phyloP scores from a whole-genome alignment of 495 filamentous ascomycete genomes.

The Tetracladium setigerum region DNA sequence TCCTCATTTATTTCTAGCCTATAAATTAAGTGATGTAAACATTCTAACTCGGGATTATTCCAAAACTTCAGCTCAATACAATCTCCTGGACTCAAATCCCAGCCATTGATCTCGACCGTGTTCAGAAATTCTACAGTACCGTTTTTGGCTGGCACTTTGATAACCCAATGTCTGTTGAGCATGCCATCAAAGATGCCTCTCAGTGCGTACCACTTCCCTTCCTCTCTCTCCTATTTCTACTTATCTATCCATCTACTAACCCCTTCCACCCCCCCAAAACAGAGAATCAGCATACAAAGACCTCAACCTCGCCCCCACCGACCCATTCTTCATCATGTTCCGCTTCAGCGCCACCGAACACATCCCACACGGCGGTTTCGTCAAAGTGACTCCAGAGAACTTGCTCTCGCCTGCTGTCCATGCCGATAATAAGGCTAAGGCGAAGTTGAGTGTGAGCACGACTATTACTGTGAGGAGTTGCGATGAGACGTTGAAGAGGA shows the following conservation, averaged over 20 bases:
- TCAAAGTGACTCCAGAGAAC: slow-evolving; percentile 7
- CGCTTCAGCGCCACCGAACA: slow-evolving; percentile 3
- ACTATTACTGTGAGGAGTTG: slow-evolving; percentile 18
- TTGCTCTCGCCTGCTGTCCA: slow-evolving; percentile 10
- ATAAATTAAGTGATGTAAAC: too few species aligned
- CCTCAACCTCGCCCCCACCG: neutral
- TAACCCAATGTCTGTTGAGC: too few species aligned
- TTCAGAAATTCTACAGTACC: slow-evolving; percentile 16
- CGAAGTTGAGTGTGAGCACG: slow-evolving; percentile 3
- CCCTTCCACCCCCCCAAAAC: neutral
- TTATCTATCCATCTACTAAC: neutral
- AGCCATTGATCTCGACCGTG: slow-evolving; percentile 11
- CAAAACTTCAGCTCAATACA: too few species aligned
- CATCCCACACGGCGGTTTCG: slow-evolving; percentile 13
- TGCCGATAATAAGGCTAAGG: neutral
- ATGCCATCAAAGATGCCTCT: too few species aligned
- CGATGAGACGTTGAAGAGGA: slow-evolving; percentile 11
- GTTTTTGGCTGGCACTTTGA: slow-evolving; percentile 19
- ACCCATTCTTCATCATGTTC: slow-evolving; percentile 9
- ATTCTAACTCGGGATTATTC: too few species aligned
- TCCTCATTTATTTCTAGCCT: too few species aligned
- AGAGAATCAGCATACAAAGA: too few species aligned
- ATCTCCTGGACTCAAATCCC: slow-evolving; percentile 22
- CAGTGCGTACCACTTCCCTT: too few species aligned
- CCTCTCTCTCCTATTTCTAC: too few species aligned